Percentiles rank a stretch among this genome's conserved stretches.
These are phyloP conservation scores for Colletotrichum kahawae DNA, from an alignment of 2,329 filamentous ascomycete genomes.

Conservation along the genomic window DNA sequence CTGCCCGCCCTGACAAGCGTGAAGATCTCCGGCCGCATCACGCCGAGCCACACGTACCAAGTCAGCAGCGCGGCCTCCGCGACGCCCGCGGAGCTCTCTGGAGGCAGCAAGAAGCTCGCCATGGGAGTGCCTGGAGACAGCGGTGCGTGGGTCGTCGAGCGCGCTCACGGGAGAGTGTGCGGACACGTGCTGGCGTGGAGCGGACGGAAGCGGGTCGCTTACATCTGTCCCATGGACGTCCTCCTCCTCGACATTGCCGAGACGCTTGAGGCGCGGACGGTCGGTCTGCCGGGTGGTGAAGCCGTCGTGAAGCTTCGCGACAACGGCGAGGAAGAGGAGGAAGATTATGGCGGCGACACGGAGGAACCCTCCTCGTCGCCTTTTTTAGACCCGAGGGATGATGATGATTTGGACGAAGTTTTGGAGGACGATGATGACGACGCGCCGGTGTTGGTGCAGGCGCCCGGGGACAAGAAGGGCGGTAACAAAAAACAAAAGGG, in stretches of 20 bases:
- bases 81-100: neutral
- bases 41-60: conserved; percentile 76
- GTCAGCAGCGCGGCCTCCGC: conserved; percentile 45
- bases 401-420: conserved; percentile 35
- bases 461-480: neutral
- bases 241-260: conserved; percentile 84
- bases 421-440: conserved; percentile 22
- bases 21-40: conserved; percentile 83
- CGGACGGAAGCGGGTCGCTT: conserved; percentile 78
- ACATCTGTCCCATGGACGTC: conserved; percentile 95
- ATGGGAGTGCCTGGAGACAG: conserved; percentile 84
- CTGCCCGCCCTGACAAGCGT: conserved; percentile 80
- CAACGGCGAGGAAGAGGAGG: conserved; percentile 13
- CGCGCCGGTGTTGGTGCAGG: conserved; percentile 3
- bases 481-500: neutral
- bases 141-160: conserved; percentile 91
- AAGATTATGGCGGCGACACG: neutral
- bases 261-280: conserved; percentile 71
- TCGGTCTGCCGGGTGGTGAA: conserved; percentile 72
- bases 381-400: conserved; percentile 20
- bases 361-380: conserved; percentile 17
- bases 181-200: conserved; percentile 93
- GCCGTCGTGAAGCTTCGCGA: conserved; percentile 38
- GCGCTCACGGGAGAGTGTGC: conserved; percentile 77
- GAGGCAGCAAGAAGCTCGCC: conserved; percentile 32